Conservation (phyloP, 2,329 filamentous ascomycete species). For the Tolypocladium sp. region DNA sequence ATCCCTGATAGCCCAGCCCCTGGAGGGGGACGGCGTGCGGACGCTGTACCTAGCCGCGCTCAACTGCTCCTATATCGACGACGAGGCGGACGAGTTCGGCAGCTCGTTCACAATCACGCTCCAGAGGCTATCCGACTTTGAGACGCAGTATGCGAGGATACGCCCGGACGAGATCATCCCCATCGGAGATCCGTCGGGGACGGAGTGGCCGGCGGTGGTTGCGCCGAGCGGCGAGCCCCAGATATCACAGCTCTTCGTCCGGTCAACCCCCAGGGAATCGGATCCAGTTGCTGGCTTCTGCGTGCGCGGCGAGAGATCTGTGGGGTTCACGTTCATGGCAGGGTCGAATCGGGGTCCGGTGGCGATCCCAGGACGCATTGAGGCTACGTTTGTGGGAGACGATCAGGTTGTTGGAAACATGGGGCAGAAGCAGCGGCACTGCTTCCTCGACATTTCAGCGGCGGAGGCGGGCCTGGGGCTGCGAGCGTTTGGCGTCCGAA, state of each 20-base stretch:
- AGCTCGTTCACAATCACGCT: conserved; percentile 1
- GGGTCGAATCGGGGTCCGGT: background rate
- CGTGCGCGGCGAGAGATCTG: background rate
- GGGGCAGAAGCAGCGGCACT: background rate
- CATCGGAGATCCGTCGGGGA: background rate
- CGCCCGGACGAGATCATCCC: background rate
- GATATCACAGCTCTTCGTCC: background rate
- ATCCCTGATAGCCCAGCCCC: background rate
- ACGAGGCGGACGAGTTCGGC: conserved; percentile 1
- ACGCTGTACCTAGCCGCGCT: background rate
- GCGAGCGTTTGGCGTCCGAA: background rate
- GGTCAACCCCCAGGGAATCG: background rate
- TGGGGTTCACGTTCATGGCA: background rate
- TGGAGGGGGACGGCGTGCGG: background rate
- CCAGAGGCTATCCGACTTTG: conserved; percentile 5
- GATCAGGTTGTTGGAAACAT: background rate
- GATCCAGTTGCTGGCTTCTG: background rate
- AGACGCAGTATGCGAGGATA: conserved; percentile 5
- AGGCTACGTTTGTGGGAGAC: background rate
- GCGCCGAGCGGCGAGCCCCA: background rate
- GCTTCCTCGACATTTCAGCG: background rate
- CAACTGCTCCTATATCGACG: background rate
- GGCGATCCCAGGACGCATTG: background rate
- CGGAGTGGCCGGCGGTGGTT: background rate
- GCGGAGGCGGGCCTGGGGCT: background rate